Percentiles rank a stretch among this genome's conserved stretches.
Evolutionary conservation across 2,329 filamentous ascomycete genomes (phyloP).

Genomic region (Taxawa tesnikishii): DNA sequence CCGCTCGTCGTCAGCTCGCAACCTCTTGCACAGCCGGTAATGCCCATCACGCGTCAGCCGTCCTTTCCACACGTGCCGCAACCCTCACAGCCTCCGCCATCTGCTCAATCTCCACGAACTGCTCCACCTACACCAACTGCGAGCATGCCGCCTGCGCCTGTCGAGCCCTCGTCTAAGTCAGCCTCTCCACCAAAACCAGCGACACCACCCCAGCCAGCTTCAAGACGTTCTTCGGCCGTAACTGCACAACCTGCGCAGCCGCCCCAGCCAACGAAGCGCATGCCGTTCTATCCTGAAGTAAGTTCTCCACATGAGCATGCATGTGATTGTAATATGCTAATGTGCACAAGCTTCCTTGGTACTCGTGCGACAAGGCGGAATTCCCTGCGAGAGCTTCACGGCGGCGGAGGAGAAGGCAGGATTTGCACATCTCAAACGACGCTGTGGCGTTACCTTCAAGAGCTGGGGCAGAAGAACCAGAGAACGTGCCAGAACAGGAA

Average conservation of each 20-base stretch:
- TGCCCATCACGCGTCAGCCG: slow-evolving; percentile 34
- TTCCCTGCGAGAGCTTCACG: slow-evolving; percentile 41
- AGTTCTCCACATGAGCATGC: slow-evolving; percentile 10
- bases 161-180: slow-evolving; percentile 12
- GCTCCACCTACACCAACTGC: slow-evolving; percentile 13
- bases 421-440: slow-evolving; percentile 24
- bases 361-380: slow-evolving; percentile 39
- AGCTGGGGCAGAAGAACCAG: slow-evolving; percentile 16
- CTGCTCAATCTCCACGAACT: slow-evolving; percentile 5
- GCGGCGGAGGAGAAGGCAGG: slow-evolving; percentile 31
- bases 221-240: slow-evolving; percentile 13
- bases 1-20: slow-evolving; percentile 35
- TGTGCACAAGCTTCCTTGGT: slow-evolving; percentile 43
- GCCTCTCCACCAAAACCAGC: slow-evolving; percentile 19
- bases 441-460: slow-evolving; percentile 41
- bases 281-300: slow-evolving; percentile 39
- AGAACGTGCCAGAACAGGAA: slow-evolving; percentile 13
- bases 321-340: background rate
- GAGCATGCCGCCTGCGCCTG: slow-evolving; percentile 21
- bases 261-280: slow-evolving; percentile 15
- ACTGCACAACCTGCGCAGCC: slow-evolving; percentile 10
- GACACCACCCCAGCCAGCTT: slow-evolving; percentile 17
- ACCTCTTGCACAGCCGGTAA: slow-evolving; percentile 21
- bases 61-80: slow-evolving; percentile 9
- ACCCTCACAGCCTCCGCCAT: slow-evolving; percentile 8